Conservation (phyloP, 2,329 filamentous ascomycete genomes). For the Fusarium acutatum region DNA sequence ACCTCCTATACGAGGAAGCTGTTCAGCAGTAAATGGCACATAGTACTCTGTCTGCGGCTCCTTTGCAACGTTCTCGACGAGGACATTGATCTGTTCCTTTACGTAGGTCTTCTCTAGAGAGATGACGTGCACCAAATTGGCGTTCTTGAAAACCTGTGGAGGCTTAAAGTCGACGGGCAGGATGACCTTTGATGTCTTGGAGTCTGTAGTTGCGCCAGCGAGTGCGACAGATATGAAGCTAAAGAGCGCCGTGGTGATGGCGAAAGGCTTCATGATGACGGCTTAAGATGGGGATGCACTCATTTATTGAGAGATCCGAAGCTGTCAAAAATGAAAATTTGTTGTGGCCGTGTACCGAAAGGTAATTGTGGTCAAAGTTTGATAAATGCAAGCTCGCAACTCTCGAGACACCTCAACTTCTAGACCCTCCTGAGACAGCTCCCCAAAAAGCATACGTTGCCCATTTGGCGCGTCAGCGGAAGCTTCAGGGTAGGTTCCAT, state of each 20-base stretch:
- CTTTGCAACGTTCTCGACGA: constrained; percentile 86
- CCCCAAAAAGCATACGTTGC: constrained; percentile 50
- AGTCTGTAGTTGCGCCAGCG: constrained; percentile 47
- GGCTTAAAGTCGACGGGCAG: constrained; percentile 78
- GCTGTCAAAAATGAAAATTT: constrained; percentile 19
- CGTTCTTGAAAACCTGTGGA: constrained; percentile 91
- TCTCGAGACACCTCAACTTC: constrained; percentile 36
- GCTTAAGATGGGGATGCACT: constrained; percentile 39
- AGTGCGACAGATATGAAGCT: constrained; percentile 63
- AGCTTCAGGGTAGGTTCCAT: constrained; percentile 38
- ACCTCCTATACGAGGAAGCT: constrained; percentile 81
- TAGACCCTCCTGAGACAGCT: constrained; percentile 41
- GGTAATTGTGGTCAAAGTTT: constrained; percentile 13
- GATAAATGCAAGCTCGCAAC: constrained; percentile 31
- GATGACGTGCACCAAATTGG: constrained; percentile 87
- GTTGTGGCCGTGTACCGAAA: constrained; percentile 15
- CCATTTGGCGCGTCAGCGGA: constrained; percentile 42
- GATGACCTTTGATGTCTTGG: constrained; percentile 65
- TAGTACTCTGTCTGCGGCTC: constrained; percentile 90
- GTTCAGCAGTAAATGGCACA: constrained; percentile 80
- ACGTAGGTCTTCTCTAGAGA: constrained; percentile 94
- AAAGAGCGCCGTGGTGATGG: constrained; percentile 65
- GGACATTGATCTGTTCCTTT: constrained; percentile 91
- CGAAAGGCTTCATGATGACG: constrained; percentile 52
- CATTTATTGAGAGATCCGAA: constrained; percentile 47